These are phyloP conservation scores for Podochytrium sp. DNA, from an alignment of 192 early-diverging fungal genomes.

Conservation along the genomic window DNA sequence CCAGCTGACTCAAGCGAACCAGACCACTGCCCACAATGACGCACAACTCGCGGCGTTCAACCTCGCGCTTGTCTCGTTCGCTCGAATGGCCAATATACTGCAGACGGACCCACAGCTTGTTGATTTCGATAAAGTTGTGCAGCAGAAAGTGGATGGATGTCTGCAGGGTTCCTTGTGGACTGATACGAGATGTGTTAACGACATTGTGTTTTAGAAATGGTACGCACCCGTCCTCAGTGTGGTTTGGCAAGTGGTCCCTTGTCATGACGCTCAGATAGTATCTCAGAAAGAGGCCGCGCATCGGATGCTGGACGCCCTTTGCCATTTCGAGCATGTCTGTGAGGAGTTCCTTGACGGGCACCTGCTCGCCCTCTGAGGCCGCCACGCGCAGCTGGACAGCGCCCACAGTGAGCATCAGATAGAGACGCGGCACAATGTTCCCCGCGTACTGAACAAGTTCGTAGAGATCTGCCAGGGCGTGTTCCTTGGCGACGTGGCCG, in stretches of 20 bases:
- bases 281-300: slow-evolving; percentile 94
- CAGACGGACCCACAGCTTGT: slow-evolving; percentile 98
- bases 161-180: slow-evolving; percentile 80
- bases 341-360: slow-evolving; percentile 92
- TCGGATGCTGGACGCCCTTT: slow-evolving; percentile 97
- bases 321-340: slow-evolving; percentile 98
- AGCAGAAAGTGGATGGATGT: slow-evolving; percentile 95
- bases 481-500: slow-evolving; percentile 74
- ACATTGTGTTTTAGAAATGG: not conserved
- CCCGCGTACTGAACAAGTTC: slow-evolving; percentile 98
- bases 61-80: slow-evolving; percentile 93
- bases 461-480: slow-evolving; percentile 85
- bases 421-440: slow-evolving; percentile 95
- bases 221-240: slow-evolving; percentile 44
- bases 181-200: slow-evolving; percentile 21
- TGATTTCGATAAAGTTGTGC: slow-evolving; percentile 99
- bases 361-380: slow-evolving; percentile 49
- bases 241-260: slow-evolving; percentile 89
- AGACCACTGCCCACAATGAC: slow-evolving; percentile 97
- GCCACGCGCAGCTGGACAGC: slow-evolving; percentile 91
- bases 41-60: slow-evolving; percentile 90
- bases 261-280: slow-evolving; percentile 95
- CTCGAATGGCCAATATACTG: slow-evolving; percentile 94
- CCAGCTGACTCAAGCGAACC: slow-evolving; percentile 89
- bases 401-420: slow-evolving; percentile 98